Percentiles rank a stretch among this genome's conserved stretches.
phyloP scores from a whole-genome alignment of 768 basidiomycete genomes.

The Gymnopilus junonius region DNA sequence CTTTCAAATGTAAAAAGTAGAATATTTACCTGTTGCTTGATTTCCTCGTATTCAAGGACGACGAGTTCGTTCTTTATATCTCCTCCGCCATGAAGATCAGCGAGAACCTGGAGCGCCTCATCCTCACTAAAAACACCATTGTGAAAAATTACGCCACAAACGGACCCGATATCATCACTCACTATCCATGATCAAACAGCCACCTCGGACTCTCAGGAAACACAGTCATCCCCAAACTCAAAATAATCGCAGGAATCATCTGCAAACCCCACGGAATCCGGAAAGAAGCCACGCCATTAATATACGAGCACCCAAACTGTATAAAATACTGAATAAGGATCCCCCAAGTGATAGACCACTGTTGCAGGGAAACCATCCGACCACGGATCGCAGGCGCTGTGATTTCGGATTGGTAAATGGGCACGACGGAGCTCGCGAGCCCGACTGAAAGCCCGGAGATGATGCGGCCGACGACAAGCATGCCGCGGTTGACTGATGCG shows the following conservation, averaged over 20 bases:
- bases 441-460: constrained; percentile 73
- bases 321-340: constrained; percentile 78
- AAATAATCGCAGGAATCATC: constrained; percentile 75
- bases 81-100: constrained; percentile 74
- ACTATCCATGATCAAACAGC: constrained; percentile 67
- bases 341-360: constrained; percentile 84
- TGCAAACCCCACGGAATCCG: constrained; percentile 83
- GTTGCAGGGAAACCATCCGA: constrained; percentile 75
- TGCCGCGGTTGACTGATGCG: constrained; percentile 65
- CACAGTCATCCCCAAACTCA: constrained; percentile 66
- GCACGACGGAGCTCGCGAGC: constrained; percentile 67
- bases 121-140: constrained; percentile 39
- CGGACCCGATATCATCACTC: constrained; percentile 8
- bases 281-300: constrained; percentile 72
- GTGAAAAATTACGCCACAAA: not conserved
- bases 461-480: constrained; percentile 74
- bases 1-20: not conserved
- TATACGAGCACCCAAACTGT: constrained; percentile 76
- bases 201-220: constrained; percentile 79
- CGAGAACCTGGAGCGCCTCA: constrained; percentile 73
- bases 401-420: constrained; percentile 78
- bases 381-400: constrained; percentile 75
- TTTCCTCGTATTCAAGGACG: constrained; percentile 71
- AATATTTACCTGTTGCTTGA: constrained; percentile 47
- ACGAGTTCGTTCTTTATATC: constrained; percentile 64